phyloP scores from a whole-genome alignment of 2,329 filamentous ascomycete genomes.

The Fusarium zealandicum region DNA sequence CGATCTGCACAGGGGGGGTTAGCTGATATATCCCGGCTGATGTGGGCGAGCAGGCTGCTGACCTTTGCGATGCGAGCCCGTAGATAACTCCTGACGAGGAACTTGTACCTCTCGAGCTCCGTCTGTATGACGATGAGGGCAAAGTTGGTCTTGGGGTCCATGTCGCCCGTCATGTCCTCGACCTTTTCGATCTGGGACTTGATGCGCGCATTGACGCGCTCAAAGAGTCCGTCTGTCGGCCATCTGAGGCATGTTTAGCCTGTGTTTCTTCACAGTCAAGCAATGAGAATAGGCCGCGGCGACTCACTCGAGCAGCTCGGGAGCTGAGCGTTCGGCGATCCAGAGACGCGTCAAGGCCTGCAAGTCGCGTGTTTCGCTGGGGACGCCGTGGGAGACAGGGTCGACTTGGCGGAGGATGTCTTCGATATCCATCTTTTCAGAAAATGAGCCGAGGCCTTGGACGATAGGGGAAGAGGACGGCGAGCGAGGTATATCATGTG shows the following conservation, averaged over 20 bases:
- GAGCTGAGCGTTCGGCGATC: slow-evolving; percentile 89
- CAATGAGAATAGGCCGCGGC: not conserved
- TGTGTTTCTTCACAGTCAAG: not conserved
- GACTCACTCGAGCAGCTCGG: slow-evolving; percentile 81
- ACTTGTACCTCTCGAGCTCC: slow-evolving; percentile 93
- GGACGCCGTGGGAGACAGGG: slow-evolving; percentile 60
- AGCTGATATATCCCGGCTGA: not conserved
- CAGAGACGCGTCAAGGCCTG: slow-evolving; percentile 90
- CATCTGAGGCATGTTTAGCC: slow-evolving; percentile 53
- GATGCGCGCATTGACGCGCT: slow-evolving; percentile 78
- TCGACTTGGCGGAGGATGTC: slow-evolving; percentile 81
- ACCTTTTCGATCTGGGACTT: slow-evolving; percentile 74
- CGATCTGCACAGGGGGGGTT: slow-evolving; percentile 63
- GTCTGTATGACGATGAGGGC: slow-evolving; percentile 94
- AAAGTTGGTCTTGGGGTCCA: slow-evolving; percentile 92
- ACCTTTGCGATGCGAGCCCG: slow-evolving; percentile 89
- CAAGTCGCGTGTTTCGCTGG: slow-evolving; percentile 74
- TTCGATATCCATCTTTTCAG: slow-evolving; percentile 72
- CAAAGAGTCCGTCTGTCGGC: slow-evolving; percentile 77
- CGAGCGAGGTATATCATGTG: not conserved
- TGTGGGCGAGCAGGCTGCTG: slow-evolving; percentile 30
- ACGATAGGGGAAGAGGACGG: not conserved
- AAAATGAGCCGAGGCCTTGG: too few species aligned
- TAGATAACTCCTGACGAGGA: slow-evolving; percentile 82
- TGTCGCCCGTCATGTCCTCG: slow-evolving; percentile 79